phyloP scores from a whole-genome alignment of 1,139 yeast species.

The Protomyces gravidus region DNA sequence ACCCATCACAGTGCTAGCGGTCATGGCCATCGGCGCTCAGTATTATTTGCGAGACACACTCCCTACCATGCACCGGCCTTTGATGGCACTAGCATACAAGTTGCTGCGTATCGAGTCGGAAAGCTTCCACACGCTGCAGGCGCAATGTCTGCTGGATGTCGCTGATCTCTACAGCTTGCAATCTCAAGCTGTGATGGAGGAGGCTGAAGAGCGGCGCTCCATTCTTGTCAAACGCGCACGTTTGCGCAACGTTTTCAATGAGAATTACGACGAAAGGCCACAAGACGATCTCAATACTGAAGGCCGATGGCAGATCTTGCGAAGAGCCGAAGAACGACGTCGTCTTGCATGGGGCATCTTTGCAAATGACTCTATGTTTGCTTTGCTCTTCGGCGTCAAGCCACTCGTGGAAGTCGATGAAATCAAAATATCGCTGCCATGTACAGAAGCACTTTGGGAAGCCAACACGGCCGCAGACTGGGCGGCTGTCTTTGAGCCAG shows the following conservation, averaged over 20 bases:
- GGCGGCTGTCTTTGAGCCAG: conserved; percentile 23
- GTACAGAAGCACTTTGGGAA: conserved; percentile 20
- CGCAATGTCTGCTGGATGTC: conserved; percentile 16
- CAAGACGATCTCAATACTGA: conserved; percentile 18
- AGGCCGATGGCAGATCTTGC: conserved; percentile 24
- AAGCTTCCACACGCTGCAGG: conserved; percentile 18
- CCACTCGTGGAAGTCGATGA: conserved; percentile 15
- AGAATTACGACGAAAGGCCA: conserved; percentile 25
- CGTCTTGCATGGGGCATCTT: conserved; percentile 23
- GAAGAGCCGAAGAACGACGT: conserved; percentile 24
- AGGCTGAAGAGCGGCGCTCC: conserved; percentile 21
- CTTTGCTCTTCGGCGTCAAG: conserved; percentile 12
- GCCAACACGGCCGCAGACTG: conserved; percentile 22
- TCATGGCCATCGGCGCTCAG: conserved; percentile 19
- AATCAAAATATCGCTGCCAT: conserved; percentile 12
- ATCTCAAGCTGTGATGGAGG: conserved; percentile 11
- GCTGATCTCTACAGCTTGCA: conserved; percentile 19
- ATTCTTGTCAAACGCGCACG: conserved; percentile 9
- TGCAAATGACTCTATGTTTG: conserved; percentile 13
- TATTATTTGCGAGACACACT: conserved; percentile 3
- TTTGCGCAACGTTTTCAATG: conserved; percentile 10
- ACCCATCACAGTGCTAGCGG: conserved; percentile 12
- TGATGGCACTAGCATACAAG: conserved; percentile 8
- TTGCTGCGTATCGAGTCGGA: conserved; percentile 16
- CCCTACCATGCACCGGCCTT: conserved; percentile 2